Conservation (phyloP, 345 rosid species). For the Ceriops decandra region DNA sequence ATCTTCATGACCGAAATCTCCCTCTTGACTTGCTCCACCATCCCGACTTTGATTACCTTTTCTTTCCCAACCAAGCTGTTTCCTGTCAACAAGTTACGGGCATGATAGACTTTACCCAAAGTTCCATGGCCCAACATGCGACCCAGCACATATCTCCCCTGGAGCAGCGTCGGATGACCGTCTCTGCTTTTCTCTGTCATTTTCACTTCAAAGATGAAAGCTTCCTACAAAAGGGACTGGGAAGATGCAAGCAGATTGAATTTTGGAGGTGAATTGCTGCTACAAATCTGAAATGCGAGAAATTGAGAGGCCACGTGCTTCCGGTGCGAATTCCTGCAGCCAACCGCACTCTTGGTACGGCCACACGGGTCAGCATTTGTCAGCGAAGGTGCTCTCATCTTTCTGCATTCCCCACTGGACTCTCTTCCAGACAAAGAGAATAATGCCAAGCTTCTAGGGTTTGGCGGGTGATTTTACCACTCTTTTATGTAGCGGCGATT, state of each 20-base stretch:
- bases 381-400: constrained; percentile 34
- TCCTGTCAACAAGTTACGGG: constrained; percentile 53
- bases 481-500: too few species aligned
- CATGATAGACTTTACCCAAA: constrained; percentile 85
- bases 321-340: constrained; percentile 89
- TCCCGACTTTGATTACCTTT: constrained; percentile 74
- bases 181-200: constrained; percentile 24
- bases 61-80: constrained; percentile 74
- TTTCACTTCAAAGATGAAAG: not conserved
- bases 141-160: constrained; percentile 87
- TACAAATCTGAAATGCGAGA: not conserved
- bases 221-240: not conserved
- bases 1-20: constrained; percentile 95
- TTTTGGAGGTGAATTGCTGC: not conserved
- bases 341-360: constrained; percentile 46
- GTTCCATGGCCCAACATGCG: constrained; percentile 80
- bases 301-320: constrained; percentile 63
- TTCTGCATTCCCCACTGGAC: constrained; percentile 42
- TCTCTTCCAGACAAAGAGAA: not conserved
- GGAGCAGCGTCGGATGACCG: constrained; percentile 39
- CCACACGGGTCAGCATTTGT: constrained; percentile 18
- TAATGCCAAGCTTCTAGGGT: not conserved
- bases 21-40: constrained; percentile 85
- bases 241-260: not conserved
- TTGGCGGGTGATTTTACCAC: not conserved